Conservation (phyloP, 108 stramenopile species). For the Nannochloropsis oceanica region DNA sequence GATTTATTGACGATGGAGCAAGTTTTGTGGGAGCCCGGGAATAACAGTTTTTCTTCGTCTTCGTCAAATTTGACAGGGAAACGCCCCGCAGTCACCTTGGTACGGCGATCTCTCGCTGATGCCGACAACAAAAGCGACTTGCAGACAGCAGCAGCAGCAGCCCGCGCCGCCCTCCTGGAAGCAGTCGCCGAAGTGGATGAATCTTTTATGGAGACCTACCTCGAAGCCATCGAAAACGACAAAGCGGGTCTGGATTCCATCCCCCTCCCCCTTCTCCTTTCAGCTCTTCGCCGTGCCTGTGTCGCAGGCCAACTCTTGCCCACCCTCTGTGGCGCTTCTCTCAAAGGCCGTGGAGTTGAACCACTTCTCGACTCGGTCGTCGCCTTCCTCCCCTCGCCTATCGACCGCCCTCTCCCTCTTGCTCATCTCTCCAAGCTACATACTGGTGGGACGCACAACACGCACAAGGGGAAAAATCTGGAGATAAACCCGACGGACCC, state of each 20-base stretch:
- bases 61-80: background rate
- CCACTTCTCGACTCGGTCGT: constrained; percentile 77
- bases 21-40: constrained; percentile 56
- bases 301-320: constrained; percentile 60
- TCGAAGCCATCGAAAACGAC: constrained; percentile 50
- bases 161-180: constrained; percentile 7
- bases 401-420: constrained; percentile 41
- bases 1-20: constrained; percentile 85
- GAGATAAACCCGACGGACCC: background rate
- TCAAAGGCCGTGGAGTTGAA: constrained; percentile 79
- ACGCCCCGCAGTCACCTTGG: constrained; percentile 6
- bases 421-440: background rate
- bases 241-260: constrained; percentile 45
- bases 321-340: constrained; percentile 81
- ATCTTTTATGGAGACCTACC: constrained; percentile 54
- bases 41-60: background rate
- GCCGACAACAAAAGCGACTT: background rate
- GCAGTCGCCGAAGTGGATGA: constrained; percentile 58
- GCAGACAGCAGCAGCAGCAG: background rate
- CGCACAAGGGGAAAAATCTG: background rate
- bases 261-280: constrained; percentile 56
- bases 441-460: constrained; percentile 7
- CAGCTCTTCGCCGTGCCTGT: constrained; percentile 54
- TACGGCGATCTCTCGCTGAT: background rate
- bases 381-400: constrained; percentile 77